These are phyloP conservation scores for Sanghuangporus weigelae DNA, from an alignment of 1,284 basidiomycete genomes.

Conservation along the genomic window DNA sequence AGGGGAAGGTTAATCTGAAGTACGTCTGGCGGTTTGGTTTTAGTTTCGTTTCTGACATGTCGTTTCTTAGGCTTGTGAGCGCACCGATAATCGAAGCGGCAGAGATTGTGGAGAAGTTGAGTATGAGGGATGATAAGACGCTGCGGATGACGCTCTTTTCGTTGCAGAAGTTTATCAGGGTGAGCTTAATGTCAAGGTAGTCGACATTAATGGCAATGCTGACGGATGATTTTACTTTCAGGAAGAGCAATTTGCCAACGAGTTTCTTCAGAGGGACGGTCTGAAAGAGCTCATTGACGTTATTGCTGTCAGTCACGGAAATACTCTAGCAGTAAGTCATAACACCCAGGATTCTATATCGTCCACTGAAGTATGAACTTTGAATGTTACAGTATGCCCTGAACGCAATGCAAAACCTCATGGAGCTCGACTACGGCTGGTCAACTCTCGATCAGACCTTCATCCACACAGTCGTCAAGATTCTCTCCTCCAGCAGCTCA, in stretches of 20 bases:
- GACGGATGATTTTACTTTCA: conserved; percentile 27
- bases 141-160: conserved; percentile 72
- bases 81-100: conserved; percentile 78
- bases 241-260: conserved; percentile 85
- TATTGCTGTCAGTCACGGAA: conserved; percentile 69
- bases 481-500: conserved; percentile 70
- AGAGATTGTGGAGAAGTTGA: conserved; percentile 74
- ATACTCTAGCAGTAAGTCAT: conserved; percentile 72
- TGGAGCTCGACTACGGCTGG: conserved; percentile 84
- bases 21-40: conserved; percentile 37
- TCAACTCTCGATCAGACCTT: conserved; percentile 64
- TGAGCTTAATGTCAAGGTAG: conserved; percentile 28
- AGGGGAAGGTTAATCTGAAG: conserved; percentile 75
- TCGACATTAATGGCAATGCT: neutral
- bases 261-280: conserved; percentile 80
- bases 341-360: neutral
- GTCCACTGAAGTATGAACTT: neutral
- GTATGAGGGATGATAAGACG: conserved; percentile 53
- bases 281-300: conserved; percentile 71
- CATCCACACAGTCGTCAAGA: conserved; percentile 75
- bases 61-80: conserved; percentile 59
- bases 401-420: conserved; percentile 79
- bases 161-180: conserved; percentile 79
- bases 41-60: neutral
- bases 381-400: conserved; percentile 62